phyloP scores from a whole-genome alignment of 2,329 filamentous ascomycete species.

The Phyllosticta ampelicida region DNA sequence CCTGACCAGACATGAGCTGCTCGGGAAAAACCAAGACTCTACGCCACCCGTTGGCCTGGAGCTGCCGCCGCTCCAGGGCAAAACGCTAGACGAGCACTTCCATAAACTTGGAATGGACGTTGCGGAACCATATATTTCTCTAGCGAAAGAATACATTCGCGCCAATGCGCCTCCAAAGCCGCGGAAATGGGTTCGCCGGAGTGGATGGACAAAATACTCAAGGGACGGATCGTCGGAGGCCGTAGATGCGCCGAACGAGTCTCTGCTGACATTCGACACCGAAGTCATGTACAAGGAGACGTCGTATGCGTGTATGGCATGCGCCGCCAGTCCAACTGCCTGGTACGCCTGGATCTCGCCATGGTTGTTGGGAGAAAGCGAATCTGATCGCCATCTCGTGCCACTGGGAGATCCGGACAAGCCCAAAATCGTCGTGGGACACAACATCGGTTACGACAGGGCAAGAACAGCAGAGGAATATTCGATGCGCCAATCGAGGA shows the following conservation, averaged over 20 bases:
- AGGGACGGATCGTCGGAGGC: conserved; percentile 59
- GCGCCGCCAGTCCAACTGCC: conserved; percentile 73
- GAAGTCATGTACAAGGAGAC: conserved; percentile 95
- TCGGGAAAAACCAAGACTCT: conserved; percentile 81
- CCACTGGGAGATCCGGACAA: conserved; percentile 68
- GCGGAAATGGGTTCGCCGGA: conserved; percentile 64
- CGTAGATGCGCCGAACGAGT: conserved; percentile 67
- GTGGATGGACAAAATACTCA: conserved; percentile 93
- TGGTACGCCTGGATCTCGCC: conserved; percentile 99
- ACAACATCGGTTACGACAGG: conserved; percentile 92
- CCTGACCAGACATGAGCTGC: conserved; percentile 70
- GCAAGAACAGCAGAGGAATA: conserved; percentile 87
- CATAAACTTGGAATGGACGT: conserved; percentile 75
- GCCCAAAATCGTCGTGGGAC: conserved; percentile 73
- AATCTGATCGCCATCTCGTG: conserved; percentile 68
- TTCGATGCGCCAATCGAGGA: conserved; percentile 67
- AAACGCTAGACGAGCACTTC: conserved; percentile 88
- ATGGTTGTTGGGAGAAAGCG: conserved; percentile 77
- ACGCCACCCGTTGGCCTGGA: conserved; percentile 69
- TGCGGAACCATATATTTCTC: conserved; percentile 69
- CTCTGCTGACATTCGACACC: conserved; percentile 84
- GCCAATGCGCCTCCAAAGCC: conserved; percentile 48
- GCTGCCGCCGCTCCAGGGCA: conserved; percentile 66
- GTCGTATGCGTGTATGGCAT: conserved; percentile 92
- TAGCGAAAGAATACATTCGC: conserved; percentile 64